Evolutionary conservation across 306 rosid genomes (phyloP), one percentile per base, ranked within the genome.

Genomic region (Benincasa hispida): DNA sequence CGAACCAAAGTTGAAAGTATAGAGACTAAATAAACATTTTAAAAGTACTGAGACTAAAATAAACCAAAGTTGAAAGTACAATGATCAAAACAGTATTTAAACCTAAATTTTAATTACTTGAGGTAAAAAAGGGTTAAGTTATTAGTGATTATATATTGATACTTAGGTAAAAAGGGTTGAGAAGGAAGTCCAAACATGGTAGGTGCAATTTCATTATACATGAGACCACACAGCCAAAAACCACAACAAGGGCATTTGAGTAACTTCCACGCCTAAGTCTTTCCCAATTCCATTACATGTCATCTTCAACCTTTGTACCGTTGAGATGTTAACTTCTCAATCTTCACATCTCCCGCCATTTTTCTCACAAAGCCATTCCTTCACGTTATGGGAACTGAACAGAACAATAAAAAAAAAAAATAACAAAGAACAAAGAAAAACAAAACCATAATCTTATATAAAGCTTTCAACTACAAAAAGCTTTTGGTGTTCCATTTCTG

Each of bases 381-480:
- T 93, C 79, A 93, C 83, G 97, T 82, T 82, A 79, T 81, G 91
- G 91, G 75, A 87, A 90, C 79, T 78, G 6, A 83, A 84, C 87
- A 27, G 83, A 35, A 62, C 80, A 83, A 53, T 57, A 57, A 1
- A 48, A 48, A 48, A 0, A 70, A 13, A 79, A 78, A 85, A 34
- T 18, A 45, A 25, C 78, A 70, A 56, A 78, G 4, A 30, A 5
- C n/a, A n/a, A n/a, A 30, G 34, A 30, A 30, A 30, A 30, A 2
- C 35, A 32, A 41, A 14, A 68, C 76, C 61, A 80, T 32, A 42
- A 73, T 67, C 83, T 72, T 15, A 79, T 74, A 74, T 57, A 76
- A 12, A 35, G 21, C 8, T 45, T 72, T 72, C 66, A 51, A 61
- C 84, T 84, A 88, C 93, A 82, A 80, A 12, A 45, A 2, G 95